These are phyloP conservation scores for Daldinia eschscholtzii DNA, from an alignment of 2,329 filamentous ascomycete genomes.

Conservation along the genomic window DNA sequence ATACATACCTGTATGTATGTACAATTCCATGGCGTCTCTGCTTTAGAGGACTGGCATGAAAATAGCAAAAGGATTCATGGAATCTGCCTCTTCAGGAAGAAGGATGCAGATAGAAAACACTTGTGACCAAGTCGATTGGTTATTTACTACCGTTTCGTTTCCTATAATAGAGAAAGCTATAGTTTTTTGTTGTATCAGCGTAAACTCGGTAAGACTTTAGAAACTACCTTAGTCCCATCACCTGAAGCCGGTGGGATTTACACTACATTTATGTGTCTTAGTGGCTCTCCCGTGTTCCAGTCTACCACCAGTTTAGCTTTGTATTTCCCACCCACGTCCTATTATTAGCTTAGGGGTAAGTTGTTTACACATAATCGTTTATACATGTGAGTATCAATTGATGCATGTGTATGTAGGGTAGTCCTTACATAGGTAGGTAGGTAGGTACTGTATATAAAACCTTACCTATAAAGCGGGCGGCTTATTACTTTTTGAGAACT, in stretches of 20 bases:
- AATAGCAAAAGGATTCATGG: constrained; percentile 33
- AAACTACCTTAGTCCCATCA: constrained; percentile 10
- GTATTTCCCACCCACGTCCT: constrained; percentile 6
- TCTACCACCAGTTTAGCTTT: neutral
- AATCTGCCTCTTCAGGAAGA: constrained; percentile 28
- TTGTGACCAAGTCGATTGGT: constrained; percentile 16
- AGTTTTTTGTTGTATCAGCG: constrained; percentile 8
- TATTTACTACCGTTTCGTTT: constrained; percentile 24
- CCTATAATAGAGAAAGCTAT: constrained; percentile 19
- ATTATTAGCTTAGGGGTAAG: constrained; percentile 10
- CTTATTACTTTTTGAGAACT: constrained; percentile 27
- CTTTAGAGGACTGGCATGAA: constrained; percentile 14
- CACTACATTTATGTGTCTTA: neutral
- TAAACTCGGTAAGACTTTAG: neutral
- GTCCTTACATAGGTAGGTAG: neutral
- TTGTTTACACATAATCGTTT: neutral
- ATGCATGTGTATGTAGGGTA: constrained; percentile 9
- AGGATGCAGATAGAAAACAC: constrained; percentile 30
- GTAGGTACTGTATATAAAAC: constrained; percentile 7
- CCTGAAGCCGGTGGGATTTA: neutral
- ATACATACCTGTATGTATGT: neutral
- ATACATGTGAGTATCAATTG: constrained; percentile 12
- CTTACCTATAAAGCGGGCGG: neutral
- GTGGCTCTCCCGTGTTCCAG: neutral
- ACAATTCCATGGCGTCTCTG: constrained; percentile 17